Evolutionary conservation across 108 stramenopile genomes (phyloP).

Genomic region (Aurantiochytrium sp.): DNA sequence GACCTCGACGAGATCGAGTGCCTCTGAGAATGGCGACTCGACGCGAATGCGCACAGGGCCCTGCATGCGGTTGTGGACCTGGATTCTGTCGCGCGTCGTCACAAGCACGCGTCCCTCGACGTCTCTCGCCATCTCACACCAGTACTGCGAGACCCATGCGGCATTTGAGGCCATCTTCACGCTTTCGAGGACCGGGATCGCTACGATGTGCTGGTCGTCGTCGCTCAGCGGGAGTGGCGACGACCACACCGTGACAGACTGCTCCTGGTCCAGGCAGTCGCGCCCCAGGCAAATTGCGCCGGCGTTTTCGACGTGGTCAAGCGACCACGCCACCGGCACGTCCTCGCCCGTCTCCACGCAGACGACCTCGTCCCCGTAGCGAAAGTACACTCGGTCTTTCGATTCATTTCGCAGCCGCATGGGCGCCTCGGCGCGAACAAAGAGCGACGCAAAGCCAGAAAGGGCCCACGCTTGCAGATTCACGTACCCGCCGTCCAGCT

Average conservation of each 20-base stretch:
- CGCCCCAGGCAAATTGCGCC: background rate
- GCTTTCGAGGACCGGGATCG: background rate
- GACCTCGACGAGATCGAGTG: background rate
- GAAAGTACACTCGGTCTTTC: background rate
- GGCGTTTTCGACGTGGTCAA: background rate
- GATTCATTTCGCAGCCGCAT: background rate
- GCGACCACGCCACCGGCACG: background rate
- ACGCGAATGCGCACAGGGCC: background rate
- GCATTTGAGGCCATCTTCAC: background rate
- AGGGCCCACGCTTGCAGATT: background rate
- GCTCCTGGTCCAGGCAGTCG: background rate
- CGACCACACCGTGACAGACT: background rate
- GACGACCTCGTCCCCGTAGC: background rate
- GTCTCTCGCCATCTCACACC: background rate
- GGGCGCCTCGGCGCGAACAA: background rate
- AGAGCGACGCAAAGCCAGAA: constrained; percentile 8
- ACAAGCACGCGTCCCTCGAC: background rate
- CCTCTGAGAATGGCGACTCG: background rate
- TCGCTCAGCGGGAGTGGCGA: background rate
- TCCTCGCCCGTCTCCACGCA: background rate
- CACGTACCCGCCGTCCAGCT: background rate
- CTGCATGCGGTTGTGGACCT: background rate
- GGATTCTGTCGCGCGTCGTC: background rate
- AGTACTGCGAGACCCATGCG: background rate
- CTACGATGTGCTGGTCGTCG: background rate